Conservation (phyloP, 371 early-diverging fungal species). For the Gilbertella persicaria region DNA sequence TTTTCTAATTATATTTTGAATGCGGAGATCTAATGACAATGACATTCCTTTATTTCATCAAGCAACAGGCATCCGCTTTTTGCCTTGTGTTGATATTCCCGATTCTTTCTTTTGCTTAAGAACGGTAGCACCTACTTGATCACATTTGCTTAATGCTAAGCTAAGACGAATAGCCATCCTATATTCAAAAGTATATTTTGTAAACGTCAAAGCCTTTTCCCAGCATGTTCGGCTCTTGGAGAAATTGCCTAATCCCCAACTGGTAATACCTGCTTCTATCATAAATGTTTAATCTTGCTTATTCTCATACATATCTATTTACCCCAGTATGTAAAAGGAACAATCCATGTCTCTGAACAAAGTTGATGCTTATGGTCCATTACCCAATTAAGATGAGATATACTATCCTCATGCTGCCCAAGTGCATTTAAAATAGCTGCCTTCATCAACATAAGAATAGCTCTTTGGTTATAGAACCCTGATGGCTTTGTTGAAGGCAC, state of each 20-base stretch:
- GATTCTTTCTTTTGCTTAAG: slow-evolving; percentile 17
- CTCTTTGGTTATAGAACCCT: slow-evolving; percentile 32
- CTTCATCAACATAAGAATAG: slow-evolving; percentile 23
- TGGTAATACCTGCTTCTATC: slow-evolving; percentile 50
- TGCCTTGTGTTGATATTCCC: slow-evolving; percentile 19
- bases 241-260: slow-evolving; percentile 42
- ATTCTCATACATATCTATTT: slow-evolving; percentile 4
- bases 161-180: slow-evolving; percentile 25
- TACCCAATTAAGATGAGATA: slow-evolving; percentile 48
- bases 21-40: background rate
- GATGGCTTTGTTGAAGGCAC: slow-evolving; percentile 22
- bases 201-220: slow-evolving; percentile 26
- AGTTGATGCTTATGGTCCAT: slow-evolving; percentile 44
- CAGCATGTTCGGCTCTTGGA: slow-evolving; percentile 35
- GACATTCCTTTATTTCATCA: background rate
- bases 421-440: slow-evolving; percentile 25
- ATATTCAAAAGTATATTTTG: slow-evolving; percentile 34
- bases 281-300: background rate
- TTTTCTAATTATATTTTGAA: background rate
- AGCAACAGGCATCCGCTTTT: slow-evolving; percentile 23
- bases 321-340: slow-evolving; percentile 59
- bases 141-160: slow-evolving; percentile 26
- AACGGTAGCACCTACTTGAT: slow-evolving; percentile 27
- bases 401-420: slow-evolving; percentile 23
- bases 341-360: slow-evolving; percentile 46